Percentiles rank a stretch among this genome's conserved stretches.
phyloP scores from a whole-genome alignment of 176 grass and related monocot species.

The Carex kokanica region DNA sequence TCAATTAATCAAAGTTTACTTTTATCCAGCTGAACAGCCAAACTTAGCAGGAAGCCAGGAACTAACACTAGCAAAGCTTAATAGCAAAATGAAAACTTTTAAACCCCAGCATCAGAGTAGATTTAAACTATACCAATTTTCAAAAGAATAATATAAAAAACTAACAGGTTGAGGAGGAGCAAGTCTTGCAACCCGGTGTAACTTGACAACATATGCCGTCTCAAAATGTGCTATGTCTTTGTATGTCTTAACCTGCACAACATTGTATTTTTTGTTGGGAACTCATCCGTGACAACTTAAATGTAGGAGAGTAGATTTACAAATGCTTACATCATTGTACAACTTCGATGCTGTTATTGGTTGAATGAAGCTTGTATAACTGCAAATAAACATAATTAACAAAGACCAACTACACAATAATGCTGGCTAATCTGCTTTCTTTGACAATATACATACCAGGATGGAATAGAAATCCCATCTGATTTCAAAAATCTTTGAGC shows the following conservation, averaged over 20 bases:
- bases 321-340: slow-evolving; percentile 79
- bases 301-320: background rate
- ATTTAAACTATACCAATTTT: background rate
- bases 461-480: slow-evolving; percentile 99
- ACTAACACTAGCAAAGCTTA: background rate
- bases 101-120: background rate
- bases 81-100: slow-evolving; percentile 12
- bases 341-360: slow-evolving; percentile 92
- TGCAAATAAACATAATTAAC: slow-evolving; percentile 31
- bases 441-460: slow-evolving; percentile 44
- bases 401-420: slow-evolving; percentile 5
- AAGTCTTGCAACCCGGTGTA: slow-evolving; percentile 83
- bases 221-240: slow-evolving; percentile 99
- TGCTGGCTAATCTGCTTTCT: slow-evolving; percentile 21
- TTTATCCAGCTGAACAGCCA: background rate
- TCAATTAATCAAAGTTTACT: background rate
- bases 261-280: background rate
- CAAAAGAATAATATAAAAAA: slow-evolving; percentile 16
- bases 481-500: slow-evolving; percentile 95
- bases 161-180: slow-evolving; percentile 73
- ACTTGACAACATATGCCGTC: slow-evolving; percentile 97
- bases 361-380: slow-evolving; percentile 95
- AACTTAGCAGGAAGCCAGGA: background rate
- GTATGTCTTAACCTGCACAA: slow-evolving; percentile 82
- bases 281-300: background rate